Base-by-base conservation (phyloP, 1,284 basidiomycete species). In the Schizophyllum commune region DNA sequence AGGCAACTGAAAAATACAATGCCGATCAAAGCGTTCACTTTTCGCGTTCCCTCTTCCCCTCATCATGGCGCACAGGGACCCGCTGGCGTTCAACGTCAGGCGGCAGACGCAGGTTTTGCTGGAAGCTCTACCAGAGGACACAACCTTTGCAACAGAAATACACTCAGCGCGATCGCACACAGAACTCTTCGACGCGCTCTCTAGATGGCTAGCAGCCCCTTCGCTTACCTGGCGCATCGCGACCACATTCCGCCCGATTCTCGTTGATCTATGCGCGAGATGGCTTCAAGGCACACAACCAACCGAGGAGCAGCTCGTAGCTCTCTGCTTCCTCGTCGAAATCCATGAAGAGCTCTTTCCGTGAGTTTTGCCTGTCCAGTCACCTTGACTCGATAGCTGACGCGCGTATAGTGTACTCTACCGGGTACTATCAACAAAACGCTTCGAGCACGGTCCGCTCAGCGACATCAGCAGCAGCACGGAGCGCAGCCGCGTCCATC, bases 321-420 rank as follows among this genome's bases (percentile, higher is more conserved):
- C 88, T 1, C 71, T 91, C 8, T 85, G 77, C 69, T 69, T 82
- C 58, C 75, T 89, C 60, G 68, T 91, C 33, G 85, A 90, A 73
- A 75, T 82, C 52, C 86, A 91, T 66, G 83, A 86, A 68, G 89
- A 92, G 70, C 73, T 92, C 51, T 92, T 83, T 67, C 83, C 90
- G 90, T 92, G 68, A 64, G 91, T 80, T 5, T 32, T 13, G 13
- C 55, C 60, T 60, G 15, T 67, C 61, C 53, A 53, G 58, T 52
- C 47, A 60, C 15, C 54, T 32, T 32, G 39, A 47, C 17, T 2
- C 63, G 34, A 57, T 58, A 51, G 61, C 33, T 61, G 54, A 32
- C 61, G 33, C 54, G 62, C 53, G 55, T 63, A 8, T 65, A 88
- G 86, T 27, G 75, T 84, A 52, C 69, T 88, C 32, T 76, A 79